A percentile compares a stretch with the other conserved stretches of the same genome.
Evolutionary conservation across 1,284 basidiomycete genomes (phyloP).

Genomic region (Tylopilus sp.): DNA sequence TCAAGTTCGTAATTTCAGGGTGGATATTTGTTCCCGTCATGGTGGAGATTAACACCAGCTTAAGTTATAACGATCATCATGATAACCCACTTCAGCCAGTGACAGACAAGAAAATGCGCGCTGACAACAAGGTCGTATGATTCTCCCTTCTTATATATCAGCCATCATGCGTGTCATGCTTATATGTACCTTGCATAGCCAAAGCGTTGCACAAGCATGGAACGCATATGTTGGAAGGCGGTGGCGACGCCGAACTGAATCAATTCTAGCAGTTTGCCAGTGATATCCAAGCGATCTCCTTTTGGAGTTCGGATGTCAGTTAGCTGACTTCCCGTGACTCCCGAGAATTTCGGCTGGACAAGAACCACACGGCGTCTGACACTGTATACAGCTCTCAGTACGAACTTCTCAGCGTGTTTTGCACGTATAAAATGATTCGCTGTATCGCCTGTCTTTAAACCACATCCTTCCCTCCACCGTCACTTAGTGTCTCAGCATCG

Average conservation of each 20-base stretch:
- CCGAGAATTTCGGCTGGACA: background rate
- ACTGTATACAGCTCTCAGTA: background rate
- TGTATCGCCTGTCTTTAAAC: background rate
- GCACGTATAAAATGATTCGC: slow-evolving; percentile 30
- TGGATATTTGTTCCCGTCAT: background rate
- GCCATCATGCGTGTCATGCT: too few relatives aligned
- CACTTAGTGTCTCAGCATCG: background rate
- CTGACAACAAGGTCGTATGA: background rate
- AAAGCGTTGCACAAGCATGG: background rate
- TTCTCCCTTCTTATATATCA: too few relatives aligned
- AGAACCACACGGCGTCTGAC: background rate
- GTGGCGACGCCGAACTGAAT: background rate
- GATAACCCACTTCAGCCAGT: background rate
- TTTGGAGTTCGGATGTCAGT: background rate
- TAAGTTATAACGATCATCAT: background rate
- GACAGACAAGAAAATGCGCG: background rate
- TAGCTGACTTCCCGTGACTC: background rate
- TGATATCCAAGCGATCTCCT: background rate
- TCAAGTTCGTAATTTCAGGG: background rate
- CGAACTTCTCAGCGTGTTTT: background rate
- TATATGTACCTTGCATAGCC: background rate
- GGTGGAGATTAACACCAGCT: background rate
- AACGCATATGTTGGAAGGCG: background rate
- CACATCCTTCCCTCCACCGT: background rate
- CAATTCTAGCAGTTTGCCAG: background rate